Conservation (phyloP, 108 stramenopile species). For the Ochromonas danica region DNA sequence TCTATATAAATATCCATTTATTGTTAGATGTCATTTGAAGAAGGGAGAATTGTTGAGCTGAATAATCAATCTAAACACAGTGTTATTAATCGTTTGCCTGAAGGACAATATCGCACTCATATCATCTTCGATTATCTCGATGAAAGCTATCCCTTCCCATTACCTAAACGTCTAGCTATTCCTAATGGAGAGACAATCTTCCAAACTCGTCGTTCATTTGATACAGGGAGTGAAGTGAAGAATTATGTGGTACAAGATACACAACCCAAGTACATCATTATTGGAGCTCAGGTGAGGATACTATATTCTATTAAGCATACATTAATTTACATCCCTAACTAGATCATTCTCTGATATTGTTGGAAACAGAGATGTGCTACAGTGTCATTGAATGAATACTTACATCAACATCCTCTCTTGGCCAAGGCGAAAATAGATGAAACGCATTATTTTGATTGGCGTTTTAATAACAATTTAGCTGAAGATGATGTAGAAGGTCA, state of each 20-base stretch:
- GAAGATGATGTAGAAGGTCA: slow-evolving; percentile 47
- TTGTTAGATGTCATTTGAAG: slow-evolving; percentile 65
- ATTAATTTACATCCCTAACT: too few species aligned
- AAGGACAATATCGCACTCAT: slow-evolving; percentile 72
- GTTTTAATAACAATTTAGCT: slow-evolving; percentile 46
- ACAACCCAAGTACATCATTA: not conserved
- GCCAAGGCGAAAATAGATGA: slow-evolving; percentile 72
- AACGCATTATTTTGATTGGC: slow-evolving; percentile 96
- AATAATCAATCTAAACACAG: slow-evolving; percentile 93
- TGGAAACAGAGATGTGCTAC: slow-evolving; percentile 77
- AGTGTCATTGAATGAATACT: slow-evolving; percentile 83
- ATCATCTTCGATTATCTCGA: slow-evolving; percentile 94
- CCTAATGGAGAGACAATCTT: slow-evolving; percentile 70
- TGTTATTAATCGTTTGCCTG: slow-evolving; percentile 83
- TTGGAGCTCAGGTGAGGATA: not conserved
- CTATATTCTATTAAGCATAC: too few species aligned
- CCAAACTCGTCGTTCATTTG: slow-evolving; percentile 88
- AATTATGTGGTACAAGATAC: not conserved
- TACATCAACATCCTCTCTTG: slow-evolving; percentile 84
- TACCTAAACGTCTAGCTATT: slow-evolving; percentile 56
- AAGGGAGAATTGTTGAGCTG: slow-evolving; percentile 91
- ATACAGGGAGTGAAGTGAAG: slow-evolving; percentile 42
- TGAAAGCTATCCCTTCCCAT: slow-evolving; percentile 35
- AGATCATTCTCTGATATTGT: too few species aligned
- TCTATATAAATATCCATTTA: too few species aligned